Percentiles rank a stretch among this genome's conserved stretches.
These are phyloP conservation scores for Arthrinium phaeospermum DNA, from an alignment of 2,329 filamentous ascomycete species.

Conservation along the genomic window DNA sequence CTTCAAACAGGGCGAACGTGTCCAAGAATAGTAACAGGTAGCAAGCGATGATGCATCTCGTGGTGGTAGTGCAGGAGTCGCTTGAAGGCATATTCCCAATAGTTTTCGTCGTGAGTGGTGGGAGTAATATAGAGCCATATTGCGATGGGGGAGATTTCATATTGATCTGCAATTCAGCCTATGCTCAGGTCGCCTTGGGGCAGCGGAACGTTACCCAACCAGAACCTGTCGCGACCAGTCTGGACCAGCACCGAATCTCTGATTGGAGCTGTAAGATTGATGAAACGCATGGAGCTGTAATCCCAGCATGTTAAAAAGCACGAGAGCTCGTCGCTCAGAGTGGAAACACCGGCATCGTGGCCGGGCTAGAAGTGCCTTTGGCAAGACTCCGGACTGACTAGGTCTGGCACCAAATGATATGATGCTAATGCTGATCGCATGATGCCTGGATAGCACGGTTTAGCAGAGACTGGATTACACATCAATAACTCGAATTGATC, in stretches of 20 bases:
- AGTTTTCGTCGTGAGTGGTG: background rate
- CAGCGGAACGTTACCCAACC: conserved; percentile 16
- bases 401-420: background rate
- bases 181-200: background rate
- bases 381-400: background rate
- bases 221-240: conserved; percentile 1
- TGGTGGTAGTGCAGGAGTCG: background rate
- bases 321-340: background rate
- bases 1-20: background rate
- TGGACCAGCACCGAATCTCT: background rate
- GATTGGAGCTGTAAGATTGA: background rate
- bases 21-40: conserved; percentile 6
- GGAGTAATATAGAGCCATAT: conserved; percentile 7
- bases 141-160: background rate
- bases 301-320: background rate
- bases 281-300: background rate
- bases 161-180: conserved; percentile 12
- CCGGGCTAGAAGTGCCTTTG: background rate
- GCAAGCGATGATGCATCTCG: background rate
- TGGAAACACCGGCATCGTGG: background rate
- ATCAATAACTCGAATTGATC: too few species aligned
- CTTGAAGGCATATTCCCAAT: background rate
- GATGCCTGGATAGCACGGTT: background rate
- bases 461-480: too few species aligned
- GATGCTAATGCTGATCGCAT: background rate